Evolutionary conservation across 2,329 filamentous ascomycete genomes (phyloP), one percentile per base, ranked within the genome.

Genomic region (Tolypocladium amazonense): DNA sequence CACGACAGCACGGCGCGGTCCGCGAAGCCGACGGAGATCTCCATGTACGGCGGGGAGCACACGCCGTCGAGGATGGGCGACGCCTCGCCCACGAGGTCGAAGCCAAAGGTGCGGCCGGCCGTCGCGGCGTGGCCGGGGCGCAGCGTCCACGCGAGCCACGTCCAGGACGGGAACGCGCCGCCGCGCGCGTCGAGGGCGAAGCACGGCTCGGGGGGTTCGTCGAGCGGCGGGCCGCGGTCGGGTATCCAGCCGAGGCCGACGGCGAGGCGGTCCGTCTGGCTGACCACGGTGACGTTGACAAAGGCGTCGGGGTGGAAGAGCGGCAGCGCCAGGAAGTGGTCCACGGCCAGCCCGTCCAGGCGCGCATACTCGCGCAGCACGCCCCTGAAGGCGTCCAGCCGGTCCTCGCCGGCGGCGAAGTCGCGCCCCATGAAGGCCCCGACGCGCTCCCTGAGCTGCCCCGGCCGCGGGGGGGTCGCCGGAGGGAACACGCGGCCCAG

Each of bases 141-240:
- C 9, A 68, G 62, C 33, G 67, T 68, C 73, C 73, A 75, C 4
- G 71, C 67, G 8, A 75, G 68, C 73, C 73, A 75, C 4, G 71
- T 72, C 73, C 73, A 75, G 0, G 73, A 75, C 2, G 73, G 73
- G 53, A 71, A 73, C 3, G 65, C 57, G 8, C 43, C 57, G 8
- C 45, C 58, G 27, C n/a, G 53, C 20, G 56, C 38, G 27, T 59
- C 66, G 20, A 68, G 64, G 43, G 66, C 65, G 41, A 62, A 67
- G 59, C 69, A 66, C 33, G 69, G 69, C 47, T 68, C 64, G n/a
- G 63, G 57, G 30, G 64, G 59, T 43, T 59, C 37, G 18, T 66
- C 62, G 4, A 41, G 55, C 39, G 66, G 64, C 4, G 65, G 62
- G 33, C 65, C 59, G 27, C 66, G 66, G 47, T 69, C 68, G 35